These are phyloP conservation scores for Arctium lappa DNA, from an alignment of 129 eudicot genomes.

Conservation along the genomic window DNA sequence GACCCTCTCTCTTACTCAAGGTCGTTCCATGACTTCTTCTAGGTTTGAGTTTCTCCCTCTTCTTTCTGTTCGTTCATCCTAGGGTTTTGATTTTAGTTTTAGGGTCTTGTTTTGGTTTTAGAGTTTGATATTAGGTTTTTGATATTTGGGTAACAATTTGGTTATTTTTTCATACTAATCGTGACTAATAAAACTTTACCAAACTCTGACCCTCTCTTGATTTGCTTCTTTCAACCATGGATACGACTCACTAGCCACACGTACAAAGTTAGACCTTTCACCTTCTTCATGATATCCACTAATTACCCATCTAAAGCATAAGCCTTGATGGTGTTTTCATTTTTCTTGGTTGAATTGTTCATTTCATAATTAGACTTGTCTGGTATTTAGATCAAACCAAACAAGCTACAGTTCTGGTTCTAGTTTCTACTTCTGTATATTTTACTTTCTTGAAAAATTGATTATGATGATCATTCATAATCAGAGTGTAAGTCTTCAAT, in stretches of 20 bases:
- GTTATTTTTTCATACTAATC: no score
- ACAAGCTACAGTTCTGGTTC: background rate
- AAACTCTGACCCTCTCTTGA: conserved; percentile 3
- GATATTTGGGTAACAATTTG: no score
- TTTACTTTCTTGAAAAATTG: background rate
- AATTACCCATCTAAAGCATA: background rate
- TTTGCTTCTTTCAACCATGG: conserved; percentile 47
- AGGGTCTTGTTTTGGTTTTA: no score
- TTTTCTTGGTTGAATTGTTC: background rate
- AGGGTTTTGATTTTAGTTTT: no score
- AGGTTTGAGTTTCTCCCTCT: no score
- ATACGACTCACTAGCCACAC: conserved; percentile 82
- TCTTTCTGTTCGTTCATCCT: no score
- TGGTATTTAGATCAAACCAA: conserved; percentile 22
- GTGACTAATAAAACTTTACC: no score
- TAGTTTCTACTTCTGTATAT: background rate
- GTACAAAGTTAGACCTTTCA: conserved; percentile 33
- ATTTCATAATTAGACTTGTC: conserved; percentile 1
- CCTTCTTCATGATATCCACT: conserved; percentile 22
- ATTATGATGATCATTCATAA: conserved; percentile 10
- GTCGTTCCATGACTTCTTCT: no score
- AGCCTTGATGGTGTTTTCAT: background rate
- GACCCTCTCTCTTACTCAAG: no score
- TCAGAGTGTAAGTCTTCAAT: background rate
- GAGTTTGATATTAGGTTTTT: no score